Base-by-base conservation (phyloP, 208 protist genomes). In the Leishmania martiniquensis region DNA sequence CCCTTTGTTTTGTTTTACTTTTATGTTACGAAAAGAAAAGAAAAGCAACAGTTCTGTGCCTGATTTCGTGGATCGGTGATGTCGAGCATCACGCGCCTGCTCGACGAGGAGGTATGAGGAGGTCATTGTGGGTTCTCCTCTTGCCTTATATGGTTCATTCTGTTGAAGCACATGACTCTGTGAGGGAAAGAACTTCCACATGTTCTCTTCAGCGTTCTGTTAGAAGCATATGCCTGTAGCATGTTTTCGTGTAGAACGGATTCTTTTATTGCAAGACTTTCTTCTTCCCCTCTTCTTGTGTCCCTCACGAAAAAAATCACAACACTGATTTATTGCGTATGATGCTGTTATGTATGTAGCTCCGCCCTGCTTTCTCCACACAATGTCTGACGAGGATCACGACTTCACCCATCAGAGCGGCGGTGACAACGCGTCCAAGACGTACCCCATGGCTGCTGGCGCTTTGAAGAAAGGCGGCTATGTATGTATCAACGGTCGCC, bases 391-490 rank as follows among this genome's bases (percentile, higher is more conserved):
- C 83, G 85, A 89, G 45, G 85, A 97, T 66, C 88, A 94, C 81
- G 84, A 96, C 57, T 96, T 96, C 77, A 71, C 78, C 37, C 82
- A 90, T 29, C 89, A 95, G 75, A 85, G 82, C 62, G 81, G 86
- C 44, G 90, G 80, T 63, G 84, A 93, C 71, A 89, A 90, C 63
- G 89, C 89, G 57, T 96, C 95, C 77, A 72, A 90, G 80, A 97
- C 94, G 65, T 97, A 94, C 86, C 95, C 95, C 17, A 78, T 93
- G 68, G 85, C 94, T 60, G 92, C 83, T 59, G 54, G 54, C 9
- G 54, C 54, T 7, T 78, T 98, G 51, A 98, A 97, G 84, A 98
- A 98, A 85, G 93, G 93, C 52, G 91, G 91, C 47, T 93, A 96
- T 79, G 80, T 97, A 65, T 90, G 89, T 81, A 98, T 98, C 78